phyloP scores from a whole-genome alignment of 2,329 filamentous ascomycete species.

The Cercospora brassicicola region DNA sequence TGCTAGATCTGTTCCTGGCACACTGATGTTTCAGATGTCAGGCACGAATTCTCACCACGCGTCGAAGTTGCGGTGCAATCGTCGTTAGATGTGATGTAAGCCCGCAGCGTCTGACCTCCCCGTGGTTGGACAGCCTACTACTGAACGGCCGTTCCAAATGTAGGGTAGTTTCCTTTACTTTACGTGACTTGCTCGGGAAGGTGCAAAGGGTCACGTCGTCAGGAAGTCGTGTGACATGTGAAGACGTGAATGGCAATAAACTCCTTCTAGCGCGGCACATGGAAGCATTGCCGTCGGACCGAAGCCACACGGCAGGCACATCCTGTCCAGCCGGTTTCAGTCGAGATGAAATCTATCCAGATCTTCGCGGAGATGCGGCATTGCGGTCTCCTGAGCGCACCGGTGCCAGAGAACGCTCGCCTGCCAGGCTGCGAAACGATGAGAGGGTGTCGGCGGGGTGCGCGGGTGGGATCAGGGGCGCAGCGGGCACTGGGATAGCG shows the following conservation, averaged over 20 bases:
- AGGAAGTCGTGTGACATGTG: background rate
- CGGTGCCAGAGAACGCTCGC: background rate
- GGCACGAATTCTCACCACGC: slow-evolving; percentile 4
- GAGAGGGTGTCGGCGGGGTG: background rate
- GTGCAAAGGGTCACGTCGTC: background rate
- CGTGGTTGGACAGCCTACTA: background rate
- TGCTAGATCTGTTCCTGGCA: background rate
- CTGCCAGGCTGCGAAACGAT: background rate
- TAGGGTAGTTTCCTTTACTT: background rate
- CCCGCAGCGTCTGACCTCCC: background rate
- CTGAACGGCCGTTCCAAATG: background rate
- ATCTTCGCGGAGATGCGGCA: background rate
- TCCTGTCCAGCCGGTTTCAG: slow-evolving; percentile 14
- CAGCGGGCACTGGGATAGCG: background rate
- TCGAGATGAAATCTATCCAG: background rate
- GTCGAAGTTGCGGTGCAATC: background rate
- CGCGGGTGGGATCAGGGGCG: background rate
- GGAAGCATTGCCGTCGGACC: slow-evolving; percentile 14
- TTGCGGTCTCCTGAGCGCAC: background rate
- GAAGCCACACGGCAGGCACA: slow-evolving; percentile 13
- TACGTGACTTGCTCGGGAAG: background rate
- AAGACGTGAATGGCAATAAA: background rate
- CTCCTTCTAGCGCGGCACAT: slow-evolving; percentile 17
- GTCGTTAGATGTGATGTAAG: background rate
- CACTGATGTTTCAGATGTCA: slow-evolving; percentile 8